A percentile compares a stretch with the other conserved stretches of the same genome.
phyloP scores from a whole-genome alignment of 2,329 filamentous ascomycete species.

The Tolypocladium tropicale region DNA sequence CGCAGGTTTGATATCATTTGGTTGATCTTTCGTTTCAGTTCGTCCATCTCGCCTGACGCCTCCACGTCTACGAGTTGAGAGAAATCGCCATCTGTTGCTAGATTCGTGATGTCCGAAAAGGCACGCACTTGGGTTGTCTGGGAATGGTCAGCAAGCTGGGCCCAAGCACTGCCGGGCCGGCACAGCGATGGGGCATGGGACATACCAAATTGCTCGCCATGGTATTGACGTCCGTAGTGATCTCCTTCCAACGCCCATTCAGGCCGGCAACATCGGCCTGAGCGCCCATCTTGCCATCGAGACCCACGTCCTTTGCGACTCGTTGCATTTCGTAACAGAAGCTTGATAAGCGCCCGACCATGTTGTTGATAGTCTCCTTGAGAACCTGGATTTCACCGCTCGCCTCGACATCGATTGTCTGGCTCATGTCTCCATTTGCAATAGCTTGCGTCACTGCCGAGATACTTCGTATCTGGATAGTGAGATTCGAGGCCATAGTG shows the following conservation, averaged over 20 bases:
- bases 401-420: slow-evolving; percentile 90
- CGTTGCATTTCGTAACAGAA: slow-evolving; percentile 95
- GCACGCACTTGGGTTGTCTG: slow-evolving; percentile 94
- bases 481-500: slow-evolving; percentile 61
- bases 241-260: slow-evolving; percentile 94
- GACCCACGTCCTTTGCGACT: slow-evolving; percentile 91
- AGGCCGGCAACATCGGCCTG: slow-evolving; percentile 91
- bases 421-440: slow-evolving; percentile 89
- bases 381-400: slow-evolving; percentile 89
- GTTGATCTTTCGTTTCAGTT: slow-evolving; percentile 98
- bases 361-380: slow-evolving; percentile 97
- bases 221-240: slow-evolving; percentile 92
- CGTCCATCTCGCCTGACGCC: slow-evolving; percentile 97
- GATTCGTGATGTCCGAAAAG: slow-evolving; percentile 95
- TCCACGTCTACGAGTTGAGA: slow-evolving; percentile 95
- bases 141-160: slow-evolving; percentile 18
- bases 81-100: slow-evolving; percentile 93
- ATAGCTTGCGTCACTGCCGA: slow-evolving; percentile 92
- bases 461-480: slow-evolving; percentile 75
- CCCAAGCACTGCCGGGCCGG: background rate
- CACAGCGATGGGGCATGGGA: background rate
- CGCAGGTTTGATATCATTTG: slow-evolving; percentile 95
- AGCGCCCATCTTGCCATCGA: slow-evolving; percentile 96
- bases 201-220: slow-evolving; percentile 62
- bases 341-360: slow-evolving; percentile 89